A percentile compares a stretch with the other conserved stretches of the same genome.
Conservation (phyloP, 179 eudicot genomes). For the Pouteria campechiana region DNA sequence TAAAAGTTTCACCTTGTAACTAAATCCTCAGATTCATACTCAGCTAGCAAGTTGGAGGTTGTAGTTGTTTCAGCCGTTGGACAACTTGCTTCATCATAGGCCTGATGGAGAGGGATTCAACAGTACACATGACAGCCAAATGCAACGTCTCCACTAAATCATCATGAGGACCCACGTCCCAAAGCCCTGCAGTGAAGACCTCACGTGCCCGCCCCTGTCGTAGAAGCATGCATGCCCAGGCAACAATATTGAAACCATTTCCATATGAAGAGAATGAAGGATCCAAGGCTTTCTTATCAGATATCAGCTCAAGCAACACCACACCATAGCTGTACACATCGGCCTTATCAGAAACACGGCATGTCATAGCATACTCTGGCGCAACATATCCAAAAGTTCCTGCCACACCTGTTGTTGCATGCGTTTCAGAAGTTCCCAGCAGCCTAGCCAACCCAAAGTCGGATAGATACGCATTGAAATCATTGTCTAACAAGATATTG, state of each 20-base stretch:
- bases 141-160: conserved; percentile 52
- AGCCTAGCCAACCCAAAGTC: conserved; percentile 61
- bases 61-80: conserved; percentile 43
- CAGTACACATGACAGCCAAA: conserved; percentile 50
- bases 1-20: too few relatives aligned
- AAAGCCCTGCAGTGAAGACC: conserved; percentile 41
- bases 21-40: too few relatives aligned
- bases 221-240: conserved; percentile 46
- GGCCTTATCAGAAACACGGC: conserved; percentile 61
- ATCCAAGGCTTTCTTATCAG: conserved; percentile 51
- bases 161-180: conserved; percentile 63
- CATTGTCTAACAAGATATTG: conserved; percentile 48
- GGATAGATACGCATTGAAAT: conserved; percentile 42
- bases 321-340: conserved; percentile 71
- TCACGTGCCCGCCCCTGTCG: conserved; percentile 53
- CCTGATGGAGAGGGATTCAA: conserved; percentile 41
- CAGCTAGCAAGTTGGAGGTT: conserved; percentile 51
- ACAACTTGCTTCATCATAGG: conserved; percentile 58
- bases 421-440: conserved; percentile 55
- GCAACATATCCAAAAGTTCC: conserved; percentile 64
- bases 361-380: conserved; percentile 58
- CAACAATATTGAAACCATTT: conserved; percentile 55
- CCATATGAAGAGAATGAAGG: conserved; percentile 50
- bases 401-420: conserved; percentile 61
- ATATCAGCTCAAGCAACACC: conserved; percentile 48